These are phyloP conservation scores for Oryza glumipatula DNA, from an alignment of 176 grass and related monocot species.

Conservation along the genomic window DNA sequence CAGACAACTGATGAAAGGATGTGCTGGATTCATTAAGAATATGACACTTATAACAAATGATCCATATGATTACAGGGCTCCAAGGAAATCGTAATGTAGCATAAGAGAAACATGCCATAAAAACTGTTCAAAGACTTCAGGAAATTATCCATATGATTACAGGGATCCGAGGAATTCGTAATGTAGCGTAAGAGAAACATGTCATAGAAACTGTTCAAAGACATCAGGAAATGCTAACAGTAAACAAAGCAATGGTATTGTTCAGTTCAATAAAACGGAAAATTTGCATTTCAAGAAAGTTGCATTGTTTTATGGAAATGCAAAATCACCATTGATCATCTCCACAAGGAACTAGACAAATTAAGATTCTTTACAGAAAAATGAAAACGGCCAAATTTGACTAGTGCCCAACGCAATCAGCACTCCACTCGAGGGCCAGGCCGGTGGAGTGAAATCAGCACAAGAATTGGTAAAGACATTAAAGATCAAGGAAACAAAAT, in stretches of 20 bases:
- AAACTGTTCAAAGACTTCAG: background rate
- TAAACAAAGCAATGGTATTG: background rate
- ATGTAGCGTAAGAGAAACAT: conserved; percentile 5
- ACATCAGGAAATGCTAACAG: background rate
- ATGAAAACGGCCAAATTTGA: background rate
- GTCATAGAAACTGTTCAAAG: background rate
- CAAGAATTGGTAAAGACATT: too few species aligned
- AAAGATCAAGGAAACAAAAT: too few species aligned
- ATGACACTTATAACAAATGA: background rate
- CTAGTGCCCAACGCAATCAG: background rate
- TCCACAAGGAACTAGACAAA: background rate
- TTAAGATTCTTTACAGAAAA: background rate
- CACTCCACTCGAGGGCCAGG: too few species aligned
- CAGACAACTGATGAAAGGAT: background rate
- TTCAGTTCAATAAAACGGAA: background rate
- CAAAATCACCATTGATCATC: background rate
- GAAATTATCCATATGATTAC: background rate
- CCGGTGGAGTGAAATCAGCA: too few species aligned
- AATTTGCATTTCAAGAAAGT: background rate
- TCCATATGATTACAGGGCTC: background rate
- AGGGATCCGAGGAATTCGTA: background rate
- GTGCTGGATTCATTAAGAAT: background rate
- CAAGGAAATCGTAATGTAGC: background rate
- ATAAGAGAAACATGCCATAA: background rate
- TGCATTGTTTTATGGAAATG: background rate